Evolutionary conservation across 164 flowering plant species (phyloP), one percentile per base, ranked within the genome.

Genomic region (Pachysandra terminalis): DNA sequence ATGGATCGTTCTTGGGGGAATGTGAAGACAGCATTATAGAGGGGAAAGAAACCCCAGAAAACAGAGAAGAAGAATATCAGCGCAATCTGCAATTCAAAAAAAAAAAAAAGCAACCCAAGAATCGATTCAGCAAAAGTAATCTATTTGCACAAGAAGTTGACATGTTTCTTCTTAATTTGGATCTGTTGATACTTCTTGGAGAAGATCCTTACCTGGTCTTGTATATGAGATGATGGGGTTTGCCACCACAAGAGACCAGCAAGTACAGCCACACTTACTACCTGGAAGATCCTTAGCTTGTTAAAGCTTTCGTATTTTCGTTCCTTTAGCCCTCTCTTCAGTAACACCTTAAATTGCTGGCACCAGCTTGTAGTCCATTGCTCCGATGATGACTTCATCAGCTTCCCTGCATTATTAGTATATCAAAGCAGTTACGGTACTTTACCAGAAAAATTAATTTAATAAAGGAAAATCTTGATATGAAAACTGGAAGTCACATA

Each of bases 1-100:
- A 91, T 96, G 22, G 79, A 68, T 68, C 96, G 70, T 73, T 96
- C 99, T 86, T 90, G 96, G 5, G 99, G 99, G 68, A 96, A 96
- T n/a, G 99, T 93, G 85, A 96, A 96, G 56, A 93, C 98, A 0
- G 99, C 99, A 48, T 96, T 93, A 83, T 93, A 96, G 25, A 93
- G 93, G 32, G 99, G 99, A 79, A 93, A 90, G 85, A 96, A 96
- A 22, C 99, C 97, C 99, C 99, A 96, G 70, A 96, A 96, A 7
- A 96, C 92, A 0, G 99, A 88, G 92, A 93, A 96, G 86, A 96
- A 96, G 85, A 93, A 96, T 61, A 96, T 77, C 87, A 96, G 71
- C 0, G 95, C 95, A 4, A 90, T 77, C 99, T 95, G 94, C 84
- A 84, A 45, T 3, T 65, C 45, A 28, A 49, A n/a, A n/a, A n/a